These are phyloP conservation scores for Naganishia vaughanmartiniae DNA, from an alignment of 768 basidiomycete genomes.

Conservation along the genomic window DNA sequence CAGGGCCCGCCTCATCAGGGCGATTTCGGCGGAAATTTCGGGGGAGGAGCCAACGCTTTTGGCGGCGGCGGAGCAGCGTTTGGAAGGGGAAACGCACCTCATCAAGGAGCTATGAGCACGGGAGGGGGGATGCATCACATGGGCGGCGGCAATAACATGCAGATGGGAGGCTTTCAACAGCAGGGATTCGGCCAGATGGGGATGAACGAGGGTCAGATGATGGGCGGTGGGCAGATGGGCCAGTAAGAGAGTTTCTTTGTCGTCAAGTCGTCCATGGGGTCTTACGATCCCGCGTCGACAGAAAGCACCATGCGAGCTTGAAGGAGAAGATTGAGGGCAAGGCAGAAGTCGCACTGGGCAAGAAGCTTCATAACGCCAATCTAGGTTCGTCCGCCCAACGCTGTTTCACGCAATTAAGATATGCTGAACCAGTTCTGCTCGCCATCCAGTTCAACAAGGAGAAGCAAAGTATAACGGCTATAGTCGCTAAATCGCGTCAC, in stretches of 20 bases:
- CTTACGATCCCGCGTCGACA: background rate
- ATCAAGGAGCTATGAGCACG: background rate
- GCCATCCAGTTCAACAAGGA: background rate
- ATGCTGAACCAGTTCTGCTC: background rate
- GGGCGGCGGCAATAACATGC: background rate
- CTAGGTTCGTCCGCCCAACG: background rate
- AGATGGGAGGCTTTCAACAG: too few relatives aligned
- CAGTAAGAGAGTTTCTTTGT: background rate
- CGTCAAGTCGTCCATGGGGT: background rate
- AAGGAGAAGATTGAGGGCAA: conserved; percentile 15
- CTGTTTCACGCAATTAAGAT: too few relatives aligned
- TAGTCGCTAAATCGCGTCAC: background rate
- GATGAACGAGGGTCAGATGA: too few relatives aligned
- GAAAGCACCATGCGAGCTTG: conserved; percentile 10
- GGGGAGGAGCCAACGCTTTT: background rate
- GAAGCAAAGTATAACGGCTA: conserved; percentile 15
- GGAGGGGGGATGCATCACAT: background rate
- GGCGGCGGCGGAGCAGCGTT: background rate
- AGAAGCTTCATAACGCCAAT: conserved; percentile 53
- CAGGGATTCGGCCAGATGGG: too few relatives aligned
- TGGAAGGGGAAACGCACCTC: too few relatives aligned
- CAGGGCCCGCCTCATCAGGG: background rate
- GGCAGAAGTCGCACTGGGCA: conserved; percentile 45
- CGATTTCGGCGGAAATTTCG: background rate
- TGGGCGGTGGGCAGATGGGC: background rate